Evolutionary conservation across 2,329 filamentous ascomycete species (phyloP).

Genomic region (Tolypocladium tropicale): DNA sequence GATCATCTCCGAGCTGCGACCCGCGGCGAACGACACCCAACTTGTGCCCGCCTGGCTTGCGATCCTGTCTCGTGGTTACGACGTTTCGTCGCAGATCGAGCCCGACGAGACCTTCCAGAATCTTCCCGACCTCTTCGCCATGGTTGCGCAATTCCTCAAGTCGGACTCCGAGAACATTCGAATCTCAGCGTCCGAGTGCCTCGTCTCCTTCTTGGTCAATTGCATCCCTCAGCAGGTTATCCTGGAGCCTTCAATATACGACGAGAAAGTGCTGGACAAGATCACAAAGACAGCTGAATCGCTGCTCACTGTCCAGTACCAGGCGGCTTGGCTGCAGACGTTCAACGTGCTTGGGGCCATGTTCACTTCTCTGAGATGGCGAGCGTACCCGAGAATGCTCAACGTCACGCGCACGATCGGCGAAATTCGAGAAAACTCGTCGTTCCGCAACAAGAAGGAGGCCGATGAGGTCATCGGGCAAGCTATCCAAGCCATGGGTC

Average conservation of each 20-base stretch:
- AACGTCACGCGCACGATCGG: constrained; percentile 71
- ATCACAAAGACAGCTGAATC: constrained; percentile 63
- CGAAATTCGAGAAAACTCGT: constrained; percentile 76
- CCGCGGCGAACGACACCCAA: constrained; percentile 87
- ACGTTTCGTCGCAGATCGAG: constrained; percentile 80
- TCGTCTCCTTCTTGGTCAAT: constrained; percentile 87
- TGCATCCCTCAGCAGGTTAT: constrained; percentile 78
- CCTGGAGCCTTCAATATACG: constrained; percentile 80
- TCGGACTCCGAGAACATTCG: constrained; percentile 89
- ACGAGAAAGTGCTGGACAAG: constrained; percentile 82
- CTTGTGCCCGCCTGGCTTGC: constrained; percentile 94
- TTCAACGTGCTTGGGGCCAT: constrained; percentile 82
- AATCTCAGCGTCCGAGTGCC: constrained; percentile 85
- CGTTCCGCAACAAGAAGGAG: constrained; percentile 89
- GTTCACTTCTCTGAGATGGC: constrained; percentile 81
- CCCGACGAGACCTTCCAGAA: constrained; percentile 89
- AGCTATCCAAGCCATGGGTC: constrained; percentile 83
- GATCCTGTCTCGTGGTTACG: constrained; percentile 86
- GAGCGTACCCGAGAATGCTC: constrained; percentile 65
- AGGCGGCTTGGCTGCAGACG: constrained; percentile 88
- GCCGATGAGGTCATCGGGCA: constrained; percentile 84
- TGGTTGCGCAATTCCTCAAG: constrained; percentile 72
- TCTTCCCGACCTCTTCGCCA: constrained; percentile 71
- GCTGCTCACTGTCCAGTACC: constrained; percentile 80
- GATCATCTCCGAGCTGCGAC: constrained; percentile 84